These are phyloP conservation scores for Aurantiochytrium sp. DNA, from an alignment of 108 stramenopile genomes.

Conservation along the genomic window DNA sequence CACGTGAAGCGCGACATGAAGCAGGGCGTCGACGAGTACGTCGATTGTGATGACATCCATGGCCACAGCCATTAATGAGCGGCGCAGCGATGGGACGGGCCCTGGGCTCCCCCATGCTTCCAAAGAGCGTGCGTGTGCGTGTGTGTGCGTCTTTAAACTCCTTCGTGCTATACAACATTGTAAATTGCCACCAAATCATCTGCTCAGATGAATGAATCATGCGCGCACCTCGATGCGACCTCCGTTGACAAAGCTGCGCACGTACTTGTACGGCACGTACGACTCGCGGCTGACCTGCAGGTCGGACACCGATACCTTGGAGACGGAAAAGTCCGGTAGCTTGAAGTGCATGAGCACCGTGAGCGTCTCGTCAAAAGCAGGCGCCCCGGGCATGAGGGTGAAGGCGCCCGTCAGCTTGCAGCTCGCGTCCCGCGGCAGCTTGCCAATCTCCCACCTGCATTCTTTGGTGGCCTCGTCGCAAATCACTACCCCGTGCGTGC, in stretches of 20 bases:
- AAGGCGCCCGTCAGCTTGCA: conserved; percentile 56
- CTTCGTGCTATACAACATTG: no score
- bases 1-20: background rate
- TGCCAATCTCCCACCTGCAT: conserved; percentile 60
- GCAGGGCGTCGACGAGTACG: background rate
- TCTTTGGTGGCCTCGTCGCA: conserved; percentile 89
- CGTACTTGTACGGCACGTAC: conserved; percentile 95
- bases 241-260: conserved; percentile 76
- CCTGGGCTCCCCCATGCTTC: no score
- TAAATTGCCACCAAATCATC: no score
- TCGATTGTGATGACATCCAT: background rate
- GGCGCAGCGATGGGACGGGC: no score
- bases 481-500: conserved; percentile 67
- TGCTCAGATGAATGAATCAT: no score
- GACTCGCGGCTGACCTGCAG: conserved; percentile 77
- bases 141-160: no score
- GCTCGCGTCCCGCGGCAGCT: background rate
- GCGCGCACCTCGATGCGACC: conserved; percentile 70
- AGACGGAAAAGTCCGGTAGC: conserved; percentile 83
- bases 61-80: no score
- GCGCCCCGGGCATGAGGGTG: conserved; percentile 48
- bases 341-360: conserved; percentile 85
- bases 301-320: conserved; percentile 81
- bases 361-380: conserved; percentile 67
- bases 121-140: no score